Conservation (phyloP, 202 grass and related monocot species). For the Setaria viridis region DNA sequence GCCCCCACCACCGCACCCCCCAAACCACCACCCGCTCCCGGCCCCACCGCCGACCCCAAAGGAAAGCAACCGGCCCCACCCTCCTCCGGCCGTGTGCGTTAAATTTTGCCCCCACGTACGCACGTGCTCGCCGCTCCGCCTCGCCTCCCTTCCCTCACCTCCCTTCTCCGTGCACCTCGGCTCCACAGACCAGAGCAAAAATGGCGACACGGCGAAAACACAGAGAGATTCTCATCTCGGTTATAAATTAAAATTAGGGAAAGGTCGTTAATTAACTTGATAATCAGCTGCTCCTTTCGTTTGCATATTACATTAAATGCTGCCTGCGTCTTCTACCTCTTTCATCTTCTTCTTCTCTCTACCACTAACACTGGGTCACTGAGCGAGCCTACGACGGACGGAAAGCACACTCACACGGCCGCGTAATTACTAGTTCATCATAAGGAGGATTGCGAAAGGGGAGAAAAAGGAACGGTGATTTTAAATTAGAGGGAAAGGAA, state of each 20-base stretch:
- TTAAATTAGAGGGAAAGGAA: conserved; percentile 39
- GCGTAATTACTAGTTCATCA: conserved; percentile 49
- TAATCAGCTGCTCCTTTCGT: conserved; percentile 27
- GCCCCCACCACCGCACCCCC: conserved; percentile 7
- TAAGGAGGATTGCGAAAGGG: conserved; percentile 2
- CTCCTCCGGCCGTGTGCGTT: conserved; percentile 43
- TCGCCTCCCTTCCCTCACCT: neutral
- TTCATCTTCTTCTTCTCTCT: neutral
- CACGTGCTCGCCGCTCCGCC: conserved; percentile 34
- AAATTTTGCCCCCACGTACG: conserved; percentile 44
- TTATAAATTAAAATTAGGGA: neutral
- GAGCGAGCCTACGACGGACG: neutral
- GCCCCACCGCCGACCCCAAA: conserved; percentile 8
- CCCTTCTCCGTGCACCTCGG: neutral
- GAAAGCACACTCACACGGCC: neutral
- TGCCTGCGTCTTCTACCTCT: neutral
- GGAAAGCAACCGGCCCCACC: conserved; percentile 14
- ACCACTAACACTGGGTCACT: conserved; percentile 36
- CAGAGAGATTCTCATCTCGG: neutral
- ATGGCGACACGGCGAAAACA: neutral
- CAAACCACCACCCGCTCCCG: neutral
- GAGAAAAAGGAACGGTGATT: neutral
- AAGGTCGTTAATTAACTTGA: conserved; percentile 18
- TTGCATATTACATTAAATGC: neutral
- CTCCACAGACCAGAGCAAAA: neutral